phyloP scores from a whole-genome alignment of 108 stramenopile genomes.

The Nitzschia sp. region DNA sequence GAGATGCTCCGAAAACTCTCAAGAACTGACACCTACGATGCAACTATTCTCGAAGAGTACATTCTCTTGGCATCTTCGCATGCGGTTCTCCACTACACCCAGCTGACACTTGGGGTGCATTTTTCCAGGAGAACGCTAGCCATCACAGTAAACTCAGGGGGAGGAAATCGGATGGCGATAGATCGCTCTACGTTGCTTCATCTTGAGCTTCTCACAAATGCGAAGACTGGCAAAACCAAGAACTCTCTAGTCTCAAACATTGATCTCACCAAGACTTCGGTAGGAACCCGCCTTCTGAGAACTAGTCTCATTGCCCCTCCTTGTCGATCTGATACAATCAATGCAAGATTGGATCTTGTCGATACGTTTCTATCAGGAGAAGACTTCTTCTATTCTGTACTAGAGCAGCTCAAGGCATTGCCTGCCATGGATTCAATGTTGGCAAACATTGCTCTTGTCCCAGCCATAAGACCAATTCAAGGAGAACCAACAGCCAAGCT shows the following conservation, averaged over 20 bases:
- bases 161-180: conserved; percentile 78
- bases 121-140: conserved; percentile 55
- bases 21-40: conserved; percentile 71
- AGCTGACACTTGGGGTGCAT: conserved; percentile 62
- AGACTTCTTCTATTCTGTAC: conserved; percentile 78
- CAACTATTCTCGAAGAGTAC: conserved; percentile 77
- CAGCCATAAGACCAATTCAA: background rate
- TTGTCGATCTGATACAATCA: conserved; percentile 68
- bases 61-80: conserved; percentile 76
- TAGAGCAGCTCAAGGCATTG: conserved; percentile 76
- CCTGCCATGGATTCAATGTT: conserved; percentile 86
- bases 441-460: conserved; percentile 67
- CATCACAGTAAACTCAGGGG: conserved; percentile 65
- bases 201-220: conserved; percentile 79
- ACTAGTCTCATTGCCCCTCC: conserved; percentile 87
- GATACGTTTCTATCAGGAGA: conserved; percentile 79
- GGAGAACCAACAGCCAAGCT: conserved; percentile 11
- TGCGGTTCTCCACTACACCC: conserved; percentile 82
- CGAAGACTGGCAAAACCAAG: conserved; percentile 64
- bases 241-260: conserved; percentile 76
- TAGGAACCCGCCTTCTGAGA: conserved; percentile 76
- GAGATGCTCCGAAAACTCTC: conserved; percentile 68
- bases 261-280: conserved; percentile 85
- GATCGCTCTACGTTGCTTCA: conserved; percentile 77
- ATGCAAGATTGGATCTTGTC: conserved; percentile 81